Evolutionary conservation across 179 eudicot genomes (phyloP).

Genomic region (Vitellaria paradoxa): DNA sequence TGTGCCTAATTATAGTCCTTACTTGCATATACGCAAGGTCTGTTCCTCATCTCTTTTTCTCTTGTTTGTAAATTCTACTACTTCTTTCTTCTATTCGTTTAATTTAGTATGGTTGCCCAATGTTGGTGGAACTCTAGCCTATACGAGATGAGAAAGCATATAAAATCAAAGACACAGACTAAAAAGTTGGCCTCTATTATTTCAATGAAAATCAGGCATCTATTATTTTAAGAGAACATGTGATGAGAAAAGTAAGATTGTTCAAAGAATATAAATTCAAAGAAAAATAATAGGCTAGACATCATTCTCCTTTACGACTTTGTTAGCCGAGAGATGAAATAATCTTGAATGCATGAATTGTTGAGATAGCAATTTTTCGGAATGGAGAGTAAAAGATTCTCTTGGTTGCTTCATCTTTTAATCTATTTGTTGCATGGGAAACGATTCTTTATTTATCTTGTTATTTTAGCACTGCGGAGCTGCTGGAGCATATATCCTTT

Average conservation of each 20-base stretch:
- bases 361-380: constrained; percentile 1
- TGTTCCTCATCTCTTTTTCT: no score
- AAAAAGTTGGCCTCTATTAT: background rate
- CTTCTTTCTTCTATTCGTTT: background rate
- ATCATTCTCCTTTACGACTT: background rate
- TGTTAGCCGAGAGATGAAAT: background rate
- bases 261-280: background rate
- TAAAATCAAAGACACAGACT: no score
- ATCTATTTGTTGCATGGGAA: background rate
- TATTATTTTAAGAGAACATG: background rate
- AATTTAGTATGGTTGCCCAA: background rate
- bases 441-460: no score
- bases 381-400: background rate
- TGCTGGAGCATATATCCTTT: background rate
- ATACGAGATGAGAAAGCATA: background rate
- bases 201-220: background rate
- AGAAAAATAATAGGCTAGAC: background rate
- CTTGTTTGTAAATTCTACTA: no score
- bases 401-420: background rate
- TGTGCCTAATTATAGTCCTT: no score
- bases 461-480: no score
- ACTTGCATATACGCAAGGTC: no score
- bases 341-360: background rate
- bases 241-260: no score
- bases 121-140: background rate